Base-by-base conservation (phyloP, 2,329 filamentous ascomycete species). In the Elsinoe fawcettii region DNA sequence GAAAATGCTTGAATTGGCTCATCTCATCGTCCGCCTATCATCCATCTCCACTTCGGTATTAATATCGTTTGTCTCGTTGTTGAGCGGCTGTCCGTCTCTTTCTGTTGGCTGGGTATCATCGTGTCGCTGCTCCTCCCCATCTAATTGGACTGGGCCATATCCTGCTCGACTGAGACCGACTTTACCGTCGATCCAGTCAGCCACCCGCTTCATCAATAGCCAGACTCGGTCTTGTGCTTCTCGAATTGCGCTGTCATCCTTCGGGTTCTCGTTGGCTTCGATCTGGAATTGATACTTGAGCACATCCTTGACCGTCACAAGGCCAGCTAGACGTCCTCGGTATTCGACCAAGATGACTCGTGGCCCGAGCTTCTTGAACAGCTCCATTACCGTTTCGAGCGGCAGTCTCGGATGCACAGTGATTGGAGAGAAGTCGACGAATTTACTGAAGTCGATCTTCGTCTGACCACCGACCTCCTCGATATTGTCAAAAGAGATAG, bases 311-410 rank as follows among this genome's bases (percentile, higher is more conserved):
- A 96, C 88, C 0, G 93, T 99, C 0, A 99, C 88, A 0, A 99
- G 78, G 0, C 93, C 93, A 0, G 81, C 82, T 1, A 99, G 79
- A 51, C 83, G 82, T 12, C 93, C 93, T 59, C 88, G 87, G 68
- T 96, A 87, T 70, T 99, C 93, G 37, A 96, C 86, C 2, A 99
- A 79, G 51, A 99, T 92, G 5, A 96, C 90, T 1, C 93, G 83
- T 0, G 92, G 93, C 0, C 93, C 93, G 69, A 99, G 95, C 75
- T 97, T 99, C 70, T 92, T 92, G 77, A 99, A 99, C 9, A 99
- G 79, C 68, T 99, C 93, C 90, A 99, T 96, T 30, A 95, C 92
- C 0, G 93, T 99, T 73, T 99, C 93, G 0, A 99, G 82, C 0
- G 92, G 88, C 0, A 97, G 82, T 1, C 90, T 84, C 0, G 93